Evolutionary conservation across 225 moss, liverwort and hornwort genomes (phyloP), one percentile per base, ranked within the genome.

Genomic region (Marchantia polymorpha): DNA sequence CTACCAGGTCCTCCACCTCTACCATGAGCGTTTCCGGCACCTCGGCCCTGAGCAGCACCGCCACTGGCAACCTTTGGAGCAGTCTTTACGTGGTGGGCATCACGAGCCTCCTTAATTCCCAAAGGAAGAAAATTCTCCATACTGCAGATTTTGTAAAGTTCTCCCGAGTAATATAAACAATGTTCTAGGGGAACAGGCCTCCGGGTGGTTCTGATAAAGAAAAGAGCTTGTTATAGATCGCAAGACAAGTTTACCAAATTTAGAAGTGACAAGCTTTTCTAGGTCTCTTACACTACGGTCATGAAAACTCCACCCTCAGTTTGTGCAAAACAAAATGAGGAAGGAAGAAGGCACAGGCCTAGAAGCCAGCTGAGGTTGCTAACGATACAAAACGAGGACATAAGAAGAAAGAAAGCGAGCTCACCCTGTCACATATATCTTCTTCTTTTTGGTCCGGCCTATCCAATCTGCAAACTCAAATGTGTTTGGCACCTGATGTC

Each of bases 391-490:
- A 69, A 69, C 14, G 49, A 70, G 49, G 20, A 49, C 19, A 48
- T 48, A 26, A 20, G 19, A 60, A 20, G 60, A 60, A 19, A 70
- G 0, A 0, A 17, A 17, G 3, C 23, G 52, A 73, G 26, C 64
- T 63, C 49, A 93, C 95, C 95, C 97, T 58, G 95, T 99, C 26
- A 99, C 97, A 79, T 78, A 95, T 59, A 99, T 99, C 81, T 95
- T 91, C 84, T 99, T 99, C 78, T 83, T 83, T 76, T 99, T 99
- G 27, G 97, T 99, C 87, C 95, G 89, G 55, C 97, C 97, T 76
- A 99, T 99, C 97, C 97, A 99, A 81, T 95, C 94, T 81, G 97
- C 97, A 87, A 99, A 99, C 83, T 99, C 97, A 74, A 93, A 95
- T 10, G 93, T 95, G 84, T 99, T 99, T 77, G 97, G 97, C 52